These are phyloP conservation scores for Skeletonema tropicum DNA, from an alignment of 108 stramenopile genomes.

Conservation along the genomic window DNA sequence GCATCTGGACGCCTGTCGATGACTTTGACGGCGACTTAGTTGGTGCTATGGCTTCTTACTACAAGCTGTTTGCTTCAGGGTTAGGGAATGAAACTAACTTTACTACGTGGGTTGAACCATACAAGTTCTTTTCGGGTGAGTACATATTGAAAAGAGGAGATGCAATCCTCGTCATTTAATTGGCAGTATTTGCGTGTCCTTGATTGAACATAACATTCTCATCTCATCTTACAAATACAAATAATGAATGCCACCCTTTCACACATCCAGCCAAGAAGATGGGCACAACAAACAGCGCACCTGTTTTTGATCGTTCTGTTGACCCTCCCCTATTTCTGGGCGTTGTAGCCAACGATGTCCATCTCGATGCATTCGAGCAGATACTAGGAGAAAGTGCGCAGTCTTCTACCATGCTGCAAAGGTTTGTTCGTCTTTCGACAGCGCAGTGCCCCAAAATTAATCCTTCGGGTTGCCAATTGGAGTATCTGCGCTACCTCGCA, in stretches of 20 bases:
- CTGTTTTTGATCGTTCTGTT: constrained; percentile 55
- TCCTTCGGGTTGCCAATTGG: constrained; percentile 28
- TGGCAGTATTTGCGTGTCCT: no score
- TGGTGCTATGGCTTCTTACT: constrained; percentile 56
- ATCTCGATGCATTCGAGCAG: constrained; percentile 34
- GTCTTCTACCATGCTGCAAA: constrained; percentile 31
- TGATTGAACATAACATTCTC: neutral
- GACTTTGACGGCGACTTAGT: constrained; percentile 36
- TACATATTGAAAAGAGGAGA: no score
- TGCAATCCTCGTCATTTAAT: no score
- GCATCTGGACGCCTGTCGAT: constrained; percentile 52
- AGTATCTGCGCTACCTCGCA: constrained; percentile 34
- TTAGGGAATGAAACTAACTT: constrained; percentile 57
- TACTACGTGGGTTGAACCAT: constrained; percentile 68
- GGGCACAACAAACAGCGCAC: constrained; percentile 66
- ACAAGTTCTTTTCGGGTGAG: constrained; percentile 31
- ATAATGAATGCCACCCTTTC: neutral
- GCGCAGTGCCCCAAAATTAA: constrained; percentile 43
- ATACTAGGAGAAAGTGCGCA: constrained; percentile 22
- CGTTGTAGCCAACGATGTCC: constrained; percentile 31
- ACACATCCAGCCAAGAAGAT: neutral
- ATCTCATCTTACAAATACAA: no score
- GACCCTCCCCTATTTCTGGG: constrained; percentile 35
- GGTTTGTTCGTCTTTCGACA: constrained; percentile 35
- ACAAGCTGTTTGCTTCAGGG: constrained; percentile 58